phyloP scores from a whole-genome alignment of 1,139 yeast species.

The Spencermartinsiella ligniputridi region DNA sequence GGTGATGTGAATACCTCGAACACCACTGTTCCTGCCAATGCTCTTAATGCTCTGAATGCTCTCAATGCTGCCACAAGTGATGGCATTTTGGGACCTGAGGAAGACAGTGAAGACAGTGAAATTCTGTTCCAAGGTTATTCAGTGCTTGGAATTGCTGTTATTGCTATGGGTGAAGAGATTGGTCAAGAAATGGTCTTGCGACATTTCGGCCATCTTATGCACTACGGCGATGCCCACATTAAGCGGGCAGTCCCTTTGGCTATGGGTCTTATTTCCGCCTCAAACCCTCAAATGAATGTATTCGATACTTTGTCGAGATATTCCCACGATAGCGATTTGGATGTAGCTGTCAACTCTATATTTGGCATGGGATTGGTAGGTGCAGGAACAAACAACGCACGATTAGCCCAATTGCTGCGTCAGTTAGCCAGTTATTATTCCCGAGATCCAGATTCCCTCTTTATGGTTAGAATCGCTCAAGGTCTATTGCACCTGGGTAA shows the following conservation, averaged over 20 bases:
- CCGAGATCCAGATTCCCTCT: conserved; percentile 84
- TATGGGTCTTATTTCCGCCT: conserved; percentile 89
- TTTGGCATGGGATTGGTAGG: conserved; percentile 98
- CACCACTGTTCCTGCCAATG: conserved; percentile 18
- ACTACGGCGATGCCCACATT: conserved; percentile 88
- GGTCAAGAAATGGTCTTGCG: conserved; percentile 98
- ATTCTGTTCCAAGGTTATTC: conserved; percentile 82
- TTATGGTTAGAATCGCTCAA: conserved; percentile 91
- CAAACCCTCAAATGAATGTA: conserved; percentile 96
- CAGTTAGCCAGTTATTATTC: conserved; percentile 92
- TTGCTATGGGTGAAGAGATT: conserved; percentile 97
- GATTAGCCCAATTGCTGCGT: conserved; percentile 91
- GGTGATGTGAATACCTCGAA: conserved; percentile 25
- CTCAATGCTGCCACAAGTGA: conserved; percentile 5
- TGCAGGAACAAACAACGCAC: conserved; percentile 97
- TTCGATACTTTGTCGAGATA: conserved; percentile 94
- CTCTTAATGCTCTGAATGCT: conserved; percentile 11
- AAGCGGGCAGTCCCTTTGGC: conserved; percentile 97
- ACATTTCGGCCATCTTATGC: conserved; percentile 96
- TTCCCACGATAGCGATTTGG: conserved; percentile 92
- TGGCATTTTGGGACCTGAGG: conserved; percentile 30
- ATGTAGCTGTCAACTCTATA: conserved; percentile 92
- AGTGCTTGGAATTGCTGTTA: conserved; percentile 88
- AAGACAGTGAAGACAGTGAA: conserved; percentile 39
- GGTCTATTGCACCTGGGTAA: conserved; percentile 95